phyloP scores from a whole-genome alignment of 2,329 filamentous ascomycete species.

The Immersiporthe knoxdaviesiana region DNA sequence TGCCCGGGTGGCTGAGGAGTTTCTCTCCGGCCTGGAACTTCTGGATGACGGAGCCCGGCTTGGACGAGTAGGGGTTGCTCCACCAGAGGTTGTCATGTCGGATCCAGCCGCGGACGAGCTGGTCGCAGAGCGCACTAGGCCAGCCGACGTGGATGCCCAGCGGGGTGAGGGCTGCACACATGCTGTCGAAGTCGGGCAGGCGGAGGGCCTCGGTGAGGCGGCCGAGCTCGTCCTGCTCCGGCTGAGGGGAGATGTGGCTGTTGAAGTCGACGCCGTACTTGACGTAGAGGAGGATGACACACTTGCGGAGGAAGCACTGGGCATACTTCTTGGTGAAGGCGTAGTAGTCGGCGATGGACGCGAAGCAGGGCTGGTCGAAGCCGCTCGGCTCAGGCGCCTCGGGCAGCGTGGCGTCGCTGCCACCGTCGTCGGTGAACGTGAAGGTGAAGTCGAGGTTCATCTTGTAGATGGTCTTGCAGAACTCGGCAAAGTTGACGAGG shows the following conservation, averaged over 20 bases:
- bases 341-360: conserved; percentile 59
- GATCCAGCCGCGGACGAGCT: conserved; percentile 72
- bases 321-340: conserved; percentile 78
- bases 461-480: conserved; percentile 54
- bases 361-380: conserved; percentile 59
- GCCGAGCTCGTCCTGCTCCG: conserved; percentile 76
- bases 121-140: conserved; percentile 47
- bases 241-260: conserved; percentile 63
- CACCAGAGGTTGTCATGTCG: conserved; percentile 53
- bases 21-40: conserved; percentile 15
- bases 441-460: conserved; percentile 48
- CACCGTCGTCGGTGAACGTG: conserved; percentile 34
- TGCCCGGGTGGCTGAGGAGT: conserved; percentile 76
- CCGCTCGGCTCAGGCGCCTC: conserved; percentile 45
- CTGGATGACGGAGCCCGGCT: background rate
- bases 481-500: conserved; percentile 59
- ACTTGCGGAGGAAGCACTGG: conserved; percentile 87
- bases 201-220: conserved; percentile 77
- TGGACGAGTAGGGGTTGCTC: background rate
- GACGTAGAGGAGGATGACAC: conserved; percentile 80
- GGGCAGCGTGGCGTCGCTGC: conserved; percentile 19
- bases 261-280: conserved; percentile 89
- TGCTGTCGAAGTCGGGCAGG: conserved; percentile 77
- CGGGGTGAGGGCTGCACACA: conserved; percentile 65
- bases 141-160: conserved; percentile 51